phyloP scores from a whole-genome alignment of 352 stramenopile genomes.

The Peronospora belbahrii region DNA sequence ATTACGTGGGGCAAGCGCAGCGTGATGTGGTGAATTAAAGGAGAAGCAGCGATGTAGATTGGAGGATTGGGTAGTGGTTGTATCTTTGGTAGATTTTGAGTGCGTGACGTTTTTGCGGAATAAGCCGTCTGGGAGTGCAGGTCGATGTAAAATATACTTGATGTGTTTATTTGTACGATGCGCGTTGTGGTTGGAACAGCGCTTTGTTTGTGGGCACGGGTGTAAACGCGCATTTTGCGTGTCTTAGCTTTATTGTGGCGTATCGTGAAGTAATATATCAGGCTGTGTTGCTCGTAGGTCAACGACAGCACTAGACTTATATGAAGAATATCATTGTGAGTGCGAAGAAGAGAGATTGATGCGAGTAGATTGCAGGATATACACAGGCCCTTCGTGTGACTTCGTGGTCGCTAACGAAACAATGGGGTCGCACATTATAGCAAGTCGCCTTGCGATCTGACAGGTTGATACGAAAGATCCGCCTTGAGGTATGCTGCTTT shows the following conservation, averaged over 20 bases:
- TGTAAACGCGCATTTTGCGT: neutral
- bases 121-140: neutral
- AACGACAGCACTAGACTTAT: neutral
- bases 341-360: neutral
- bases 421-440: neutral
- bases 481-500: neutral
- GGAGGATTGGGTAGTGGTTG: neutral
- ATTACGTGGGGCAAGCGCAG: neutral
- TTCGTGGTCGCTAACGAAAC: too few relatives aligned
- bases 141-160: constrained; percentile 13
- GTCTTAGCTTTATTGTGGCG: neutral
- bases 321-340: neutral
- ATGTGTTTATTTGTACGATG: constrained; percentile 8
- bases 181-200: constrained; percentile 15
- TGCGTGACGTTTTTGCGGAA: neutral
- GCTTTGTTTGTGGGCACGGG: neutral
- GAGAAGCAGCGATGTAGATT: too few relatives aligned
- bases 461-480: neutral
- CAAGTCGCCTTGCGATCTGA: neutral
- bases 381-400: neutral
- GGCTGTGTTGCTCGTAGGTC: neutral
- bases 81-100: neutral
- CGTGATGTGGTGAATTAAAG: neutral
- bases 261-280: neutral
- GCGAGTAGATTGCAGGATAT: neutral